Base-by-base conservation (phyloP, 179 eudicot species). In the Beta macrorhiza region DNA sequence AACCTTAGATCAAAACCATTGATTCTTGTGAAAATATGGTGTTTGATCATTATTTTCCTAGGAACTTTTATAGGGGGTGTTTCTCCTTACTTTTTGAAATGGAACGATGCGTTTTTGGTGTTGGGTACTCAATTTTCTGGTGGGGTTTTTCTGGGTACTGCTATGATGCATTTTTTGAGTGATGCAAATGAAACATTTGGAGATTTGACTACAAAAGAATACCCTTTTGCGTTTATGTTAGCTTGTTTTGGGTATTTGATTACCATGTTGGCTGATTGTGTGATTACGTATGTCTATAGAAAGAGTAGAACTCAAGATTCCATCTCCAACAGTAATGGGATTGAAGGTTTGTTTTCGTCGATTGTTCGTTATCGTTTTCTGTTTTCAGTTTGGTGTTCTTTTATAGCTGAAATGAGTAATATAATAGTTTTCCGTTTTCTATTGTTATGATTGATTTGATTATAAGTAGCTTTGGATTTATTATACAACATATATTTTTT, bases 111-210 rank as follows among this genome's bases (percentile, higher is more conserved):
- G 59, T 92, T 92, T 81, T 77, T 92, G 80, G 82, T 89, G 1
- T 15, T 90, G 11, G 96, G 96, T 0, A 89, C 92, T 0, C 96
- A 92, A 59, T 92, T 92, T 59, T 91, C 96, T 1, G 96, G 92
- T 2, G 93, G 96, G 69, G 96, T 92, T n/a, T 92, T 92, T 56
- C 52, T 92, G 25, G 96, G 93, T 1, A 92, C 93, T 63, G 93
- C 96, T 0, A 29, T 92, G 83, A 89, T 92, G 96, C 96, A 92
- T 85, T 92, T 92, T 69, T 70, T 92, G 29, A 88, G 96, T 77
- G 96, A 92, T 83, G 83, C 96, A 0, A 89, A 88, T 68, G 92
- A 89, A 85, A 88, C 87, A 1, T 92, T 92, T 62, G 82, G 52
- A 52, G 91, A 92, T 52, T 87, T 92, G 90, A 92, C 90, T 3